Base-by-base conservation (phyloP, 371 early-diverging fungal species). In the Blyttiomyces sp. region DNA sequence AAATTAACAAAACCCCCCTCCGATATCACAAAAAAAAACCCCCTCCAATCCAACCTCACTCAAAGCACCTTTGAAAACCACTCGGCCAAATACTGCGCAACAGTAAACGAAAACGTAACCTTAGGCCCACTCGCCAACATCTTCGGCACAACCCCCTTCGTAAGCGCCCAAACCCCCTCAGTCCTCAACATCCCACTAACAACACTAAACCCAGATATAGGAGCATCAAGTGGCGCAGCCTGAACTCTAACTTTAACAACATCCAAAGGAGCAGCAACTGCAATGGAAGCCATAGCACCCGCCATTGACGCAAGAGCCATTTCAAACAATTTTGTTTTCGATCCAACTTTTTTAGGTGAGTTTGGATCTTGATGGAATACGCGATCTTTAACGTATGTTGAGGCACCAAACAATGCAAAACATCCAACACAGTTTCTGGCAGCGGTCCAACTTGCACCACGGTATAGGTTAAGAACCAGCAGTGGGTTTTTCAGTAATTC, bases 121-220 rank as follows among this genome's bases (percentile, higher is more conserved):
- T 95, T 95, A 68, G 95, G 95, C 4, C 92, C 95, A 54, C 92
- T 73, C 11, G 68, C 65, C 7, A 64, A 39, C 54, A 95, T 86
- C 86, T 95, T 95, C 52, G 95, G 95, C 30, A 88, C 86, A 60
- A 94, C 75, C 4, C 95, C 95, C 84, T 95, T 95, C 79, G 90
- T 88, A 83, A 95, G 88, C 36, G 92, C 84, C 28, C 82, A 75
- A 16, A 88, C 68, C 46, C 95, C 95, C 77, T 95, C 95, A 59
- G 88, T 76, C 72, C 83, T 85, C 64, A 93, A 66, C 84, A 95
- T 83, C 49, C 83, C 80, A 71, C 80, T 79, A 64, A 92, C 72
- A 61, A 92, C 90, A 59, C 78, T 80, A 49, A 86, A 66, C 51
- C 95, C 95, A 46, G 86, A 80, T 66, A 92, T 90, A 27, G 89